These are phyloP conservation scores for Scopulariopsis brevicaulis DNA, from an alignment of 2,329 filamentous ascomycete genomes.

Conservation along the genomic window DNA sequence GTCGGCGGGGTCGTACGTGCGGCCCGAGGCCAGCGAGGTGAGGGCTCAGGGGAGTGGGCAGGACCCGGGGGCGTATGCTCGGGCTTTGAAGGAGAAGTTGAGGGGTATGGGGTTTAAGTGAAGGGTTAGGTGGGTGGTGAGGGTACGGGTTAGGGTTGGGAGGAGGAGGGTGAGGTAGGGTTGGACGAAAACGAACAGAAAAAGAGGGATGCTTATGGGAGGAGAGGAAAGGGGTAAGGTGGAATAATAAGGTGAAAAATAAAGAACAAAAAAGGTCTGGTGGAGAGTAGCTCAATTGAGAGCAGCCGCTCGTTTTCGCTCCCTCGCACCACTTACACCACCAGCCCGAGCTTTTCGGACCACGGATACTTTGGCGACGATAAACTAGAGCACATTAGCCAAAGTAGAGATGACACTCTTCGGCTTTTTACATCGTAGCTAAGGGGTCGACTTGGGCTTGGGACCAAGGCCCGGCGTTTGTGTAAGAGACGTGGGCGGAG, in stretches of 20 bases:
- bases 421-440: too few species aligned
- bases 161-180: background rate
- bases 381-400: too few species aligned
- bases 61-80: slow-evolving; percentile 4
- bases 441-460: too few species aligned
- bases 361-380: too few species aligned
- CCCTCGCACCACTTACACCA: background rate
- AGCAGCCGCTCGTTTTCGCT: background rate
- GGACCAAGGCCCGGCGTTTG: too few species aligned
- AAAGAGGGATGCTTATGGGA: background rate
- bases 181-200: background rate
- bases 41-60: slow-evolving; percentile 1
- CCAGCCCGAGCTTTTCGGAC: background rate
- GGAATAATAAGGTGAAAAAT: background rate
- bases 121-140: background rate
- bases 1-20: background rate
- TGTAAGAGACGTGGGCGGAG: too few species aligned
- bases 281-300: background rate
- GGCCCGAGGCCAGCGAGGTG: background rate
- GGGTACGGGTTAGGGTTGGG: background rate
- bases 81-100: slow-evolving; percentile 7
- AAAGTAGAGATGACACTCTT: too few species aligned
- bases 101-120: background rate
- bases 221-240: background rate
- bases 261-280: background rate